These are phyloP conservation scores for Aspergillus sojae DNA, from an alignment of 2,329 filamentous ascomycete species.

Conservation along the genomic window DNA sequence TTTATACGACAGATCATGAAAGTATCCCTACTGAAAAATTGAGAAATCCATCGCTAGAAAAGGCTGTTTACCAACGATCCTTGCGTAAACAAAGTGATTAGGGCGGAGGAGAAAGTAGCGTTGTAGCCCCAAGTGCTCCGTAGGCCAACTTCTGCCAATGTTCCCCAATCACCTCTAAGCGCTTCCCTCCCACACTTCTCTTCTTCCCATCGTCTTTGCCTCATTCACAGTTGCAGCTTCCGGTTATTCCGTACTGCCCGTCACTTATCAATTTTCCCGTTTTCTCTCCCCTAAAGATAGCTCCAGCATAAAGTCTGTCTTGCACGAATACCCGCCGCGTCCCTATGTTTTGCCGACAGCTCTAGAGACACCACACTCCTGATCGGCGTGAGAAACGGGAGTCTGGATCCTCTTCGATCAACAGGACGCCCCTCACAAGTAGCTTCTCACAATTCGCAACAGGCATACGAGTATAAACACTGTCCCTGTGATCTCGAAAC, in stretches of 20 bases:
- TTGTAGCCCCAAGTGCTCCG: background rate
- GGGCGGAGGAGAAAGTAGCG: background rate
- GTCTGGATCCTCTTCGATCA: conserved; percentile 20
- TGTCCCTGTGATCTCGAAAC: conserved; percentile 6
- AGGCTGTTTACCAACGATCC: background rate
- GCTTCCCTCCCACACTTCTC: conserved; percentile 15
- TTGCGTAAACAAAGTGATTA: background rate
- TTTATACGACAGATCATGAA: background rate
- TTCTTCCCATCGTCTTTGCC: conserved; percentile 17
- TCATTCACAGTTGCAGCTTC: background rate
- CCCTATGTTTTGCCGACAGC: conserved; percentile 8
- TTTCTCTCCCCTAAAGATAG: background rate
- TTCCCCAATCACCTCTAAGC: conserved; percentile 11
- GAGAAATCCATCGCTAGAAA: background rate
- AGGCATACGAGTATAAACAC: conserved; percentile 1
- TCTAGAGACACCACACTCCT: conserved; percentile 12
- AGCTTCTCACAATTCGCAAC: conserved; percentile 6
- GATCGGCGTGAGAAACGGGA: conserved; percentile 15
- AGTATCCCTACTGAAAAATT: background rate
- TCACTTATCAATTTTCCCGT: background rate
- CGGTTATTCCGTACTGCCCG: background rate
- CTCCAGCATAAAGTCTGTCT: background rate
- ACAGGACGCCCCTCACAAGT: conserved; percentile 11
- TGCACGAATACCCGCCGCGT: background rate
- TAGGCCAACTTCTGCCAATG: conserved; percentile 1